Evolutionary conservation across 345 rosid genomes (phyloP), one percentile per base, ranked within the genome.

Genomic region (Eutrema yunnanense): DNA sequence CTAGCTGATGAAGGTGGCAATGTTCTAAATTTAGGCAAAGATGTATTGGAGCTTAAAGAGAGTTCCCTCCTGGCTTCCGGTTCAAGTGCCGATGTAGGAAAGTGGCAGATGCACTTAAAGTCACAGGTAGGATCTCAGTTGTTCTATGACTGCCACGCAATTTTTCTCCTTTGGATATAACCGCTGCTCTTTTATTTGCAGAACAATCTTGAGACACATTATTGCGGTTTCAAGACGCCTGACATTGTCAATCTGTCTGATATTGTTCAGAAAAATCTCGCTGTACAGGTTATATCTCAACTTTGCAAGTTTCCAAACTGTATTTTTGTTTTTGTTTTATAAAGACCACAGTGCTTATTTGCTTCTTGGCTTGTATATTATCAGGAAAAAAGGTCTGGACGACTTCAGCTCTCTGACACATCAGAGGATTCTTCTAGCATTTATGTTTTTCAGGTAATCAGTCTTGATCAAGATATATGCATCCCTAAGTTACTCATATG

Each of bases 91-190:
- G 96, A 87, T 42, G 63, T 89, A 55, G 96, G 93, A 27, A 84
- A 64, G 73, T 92, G 97, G 97, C 97, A 88, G 87, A 82, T 92
- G 40, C 96, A 95, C 79, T 74, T 95, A 51, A 79, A 81, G 73
- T 80, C 92, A 54, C 64, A 62, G 89, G 99, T 95, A 27, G 27
- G 27, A 29, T 73, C 2, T 53, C 48, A 47, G 47, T 42, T 56
- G 38, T 47, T 47, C 9, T 14, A 33, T 22, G 8, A 34, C 16
- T 53, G 26, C 33, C 33, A 30, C 33, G 5, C 33, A 30, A 2
- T n/a, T 22, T 40, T 34, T 12, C 65, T 50, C 63, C 49, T 61
- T 9, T 65, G 9, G 60, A 60, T 66, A 49, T 44, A 70, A 75
- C 56, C 54, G 40, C 36, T 66, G 34, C 13, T 72, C 42, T 46